Conservation (phyloP, 2,329 filamentous ascomycete species). For the Penicillium thymicola region DNA sequence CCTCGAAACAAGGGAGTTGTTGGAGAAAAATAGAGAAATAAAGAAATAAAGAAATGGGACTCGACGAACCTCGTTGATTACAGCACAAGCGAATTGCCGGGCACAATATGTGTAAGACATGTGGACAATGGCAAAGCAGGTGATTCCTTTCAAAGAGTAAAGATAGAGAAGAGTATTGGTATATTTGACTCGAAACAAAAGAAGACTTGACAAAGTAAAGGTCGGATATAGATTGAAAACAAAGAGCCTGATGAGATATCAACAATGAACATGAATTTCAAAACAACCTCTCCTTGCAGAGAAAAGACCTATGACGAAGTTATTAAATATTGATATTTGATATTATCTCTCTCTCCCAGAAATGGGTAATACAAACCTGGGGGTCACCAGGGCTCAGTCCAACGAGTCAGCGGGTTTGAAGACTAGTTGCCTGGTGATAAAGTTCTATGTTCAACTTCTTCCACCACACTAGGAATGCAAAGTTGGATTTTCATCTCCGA, state of each 20-base stretch:
- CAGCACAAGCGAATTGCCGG: neutral
- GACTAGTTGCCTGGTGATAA: neutral
- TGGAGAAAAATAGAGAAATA: neutral
- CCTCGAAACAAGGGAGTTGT: neutral
- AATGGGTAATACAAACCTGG: neutral
- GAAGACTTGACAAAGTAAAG: neutral
- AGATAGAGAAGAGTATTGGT: neutral
- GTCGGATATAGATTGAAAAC: neutral
- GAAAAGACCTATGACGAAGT: neutral
- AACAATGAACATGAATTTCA: neutral
- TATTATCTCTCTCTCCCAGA: neutral
- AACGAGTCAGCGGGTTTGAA: neutral
- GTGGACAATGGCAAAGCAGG: slow-evolving; percentile 20
- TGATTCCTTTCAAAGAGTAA: slow-evolving; percentile 19
- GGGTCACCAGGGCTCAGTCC: neutral
- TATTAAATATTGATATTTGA: neutral
- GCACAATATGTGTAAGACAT: neutral
- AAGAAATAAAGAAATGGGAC: neutral
- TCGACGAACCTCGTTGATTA: neutral
- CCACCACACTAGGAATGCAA: neutral
- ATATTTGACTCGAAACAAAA: neutral
- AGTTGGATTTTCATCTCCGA: neutral
- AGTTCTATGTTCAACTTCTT: neutral
- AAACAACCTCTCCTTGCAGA: neutral
- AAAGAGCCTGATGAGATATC: neutral